These are phyloP conservation scores for Fusarium verticillioides DNA, from an alignment of 2,329 filamentous ascomycete species.

Conservation along the genomic window DNA sequence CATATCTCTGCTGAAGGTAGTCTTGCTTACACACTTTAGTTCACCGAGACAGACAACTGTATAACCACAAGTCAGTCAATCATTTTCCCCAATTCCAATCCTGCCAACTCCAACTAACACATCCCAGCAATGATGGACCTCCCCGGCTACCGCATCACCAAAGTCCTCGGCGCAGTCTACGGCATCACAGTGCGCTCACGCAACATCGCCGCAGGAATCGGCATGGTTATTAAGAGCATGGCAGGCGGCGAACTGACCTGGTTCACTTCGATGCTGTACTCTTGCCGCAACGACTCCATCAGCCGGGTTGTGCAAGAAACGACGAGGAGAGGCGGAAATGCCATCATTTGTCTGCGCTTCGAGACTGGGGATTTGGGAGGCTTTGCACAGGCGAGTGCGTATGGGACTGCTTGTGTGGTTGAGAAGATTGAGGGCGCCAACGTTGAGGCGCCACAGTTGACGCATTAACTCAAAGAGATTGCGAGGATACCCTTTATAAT, in stretches of 20 bases:
- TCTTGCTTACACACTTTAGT: slow-evolving; percentile 12
- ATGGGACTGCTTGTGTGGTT: slow-evolving; percentile 68
- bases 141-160: slow-evolving; percentile 68
- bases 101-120: background rate
- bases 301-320: slow-evolving; percentile 65
- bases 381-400: slow-evolving; percentile 69
- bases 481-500: background rate
- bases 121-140: slow-evolving; percentile 67
- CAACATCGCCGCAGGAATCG: slow-evolving; percentile 67
- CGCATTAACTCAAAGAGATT: background rate
- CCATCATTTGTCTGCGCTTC: slow-evolving; percentile 68
- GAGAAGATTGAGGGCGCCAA: slow-evolving; percentile 61
- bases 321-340: slow-evolving; percentile 68
- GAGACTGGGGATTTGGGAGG: slow-evolving; percentile 65
- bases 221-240: slow-evolving; percentile 66
- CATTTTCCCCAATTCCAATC: background rate
- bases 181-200: slow-evolving; percentile 67
- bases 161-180: slow-evolving; percentile 68
- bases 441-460: slow-evolving; percentile 44
- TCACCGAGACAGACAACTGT: slow-evolving; percentile 70
- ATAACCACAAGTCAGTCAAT: slow-evolving; percentile 62
- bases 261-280: slow-evolving; percentile 70
- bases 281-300: slow-evolving; percentile 68
- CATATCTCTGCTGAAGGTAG: too few relatives aligned
- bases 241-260: slow-evolving; percentile 69